These are phyloP conservation scores for Aspergillus sclerotioniger DNA, from an alignment of 495 filamentous ascomycete species.

Conservation along the genomic window DNA sequence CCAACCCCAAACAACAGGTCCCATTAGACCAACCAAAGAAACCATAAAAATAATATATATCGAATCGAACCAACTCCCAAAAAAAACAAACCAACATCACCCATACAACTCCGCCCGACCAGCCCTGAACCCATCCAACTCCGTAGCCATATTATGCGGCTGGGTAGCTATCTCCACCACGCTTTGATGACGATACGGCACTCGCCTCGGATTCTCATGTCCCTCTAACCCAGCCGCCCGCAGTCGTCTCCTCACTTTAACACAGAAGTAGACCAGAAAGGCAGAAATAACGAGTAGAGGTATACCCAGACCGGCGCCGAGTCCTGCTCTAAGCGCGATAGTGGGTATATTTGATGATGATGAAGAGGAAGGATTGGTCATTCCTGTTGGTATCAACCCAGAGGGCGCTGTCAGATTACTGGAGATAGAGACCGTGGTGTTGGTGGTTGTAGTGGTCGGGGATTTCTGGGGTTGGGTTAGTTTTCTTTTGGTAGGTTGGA, in stretches of 20 bases:
- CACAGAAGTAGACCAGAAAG: not conserved
- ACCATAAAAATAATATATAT: too few relatives aligned
- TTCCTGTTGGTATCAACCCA: not conserved
- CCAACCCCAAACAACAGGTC: too few relatives aligned
- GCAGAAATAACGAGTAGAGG: not conserved
- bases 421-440: not conserved
- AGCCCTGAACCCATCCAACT: not conserved
- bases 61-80: too few relatives aligned
- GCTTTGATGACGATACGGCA: not conserved
- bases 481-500: not conserved
- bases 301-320: constrained; percentile 1
- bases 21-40: too few relatives aligned
- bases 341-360: not conserved
- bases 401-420: not conserved
- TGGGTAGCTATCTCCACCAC: constrained; percentile 3
- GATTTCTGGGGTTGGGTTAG: constrained; percentile 3
- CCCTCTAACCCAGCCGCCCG: not conserved
- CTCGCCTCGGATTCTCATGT: not conserved
- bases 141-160: constrained; percentile 1
- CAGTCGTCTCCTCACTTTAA: not conserved
- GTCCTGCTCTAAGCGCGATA: not conserved
- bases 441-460: not conserved
- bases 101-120: not conserved
- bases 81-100: not conserved
- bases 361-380: not conserved